Base-by-base conservation (phyloP, 352 stramenopile species). In the Phytophthora tubulina region DNA sequence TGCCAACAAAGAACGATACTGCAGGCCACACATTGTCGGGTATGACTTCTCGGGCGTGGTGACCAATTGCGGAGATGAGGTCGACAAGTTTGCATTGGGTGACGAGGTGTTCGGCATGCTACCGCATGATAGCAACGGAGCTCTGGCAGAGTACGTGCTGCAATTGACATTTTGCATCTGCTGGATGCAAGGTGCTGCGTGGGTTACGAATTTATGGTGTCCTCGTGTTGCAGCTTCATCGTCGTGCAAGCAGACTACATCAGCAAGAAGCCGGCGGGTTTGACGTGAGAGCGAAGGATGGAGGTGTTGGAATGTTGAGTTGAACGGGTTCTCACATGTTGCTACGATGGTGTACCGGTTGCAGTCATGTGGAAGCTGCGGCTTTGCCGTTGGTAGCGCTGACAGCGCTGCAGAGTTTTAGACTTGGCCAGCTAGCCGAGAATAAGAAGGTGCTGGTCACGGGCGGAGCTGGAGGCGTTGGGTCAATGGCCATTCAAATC, bases 41-140 rank as follows among this genome's bases (percentile, higher is more conserved):
- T 93, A 93, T 46, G 87, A 95, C 57, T 74, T 93, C 15, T 89
- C 84, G 9, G 87, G 87, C 13, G 79, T 92, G 32, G 79, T 95
- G 0, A 73, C 75, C 33, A 64, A 77, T 21, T 88, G 78, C 55
- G 87, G 87, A 41, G 67, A 80, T 9, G 75, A 80, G 4, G 85
- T 89, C 33, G 86, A 72, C 56, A 87, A 80, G 67, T 92, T 93
- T 59, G 56, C 60, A 53, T 45, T 79, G 33, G 86, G 84, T 27
- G 86, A 95, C 33, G 71, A 89, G 50, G 88, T 95, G 17, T 95
- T 90, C 62, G 82, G 82, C 35, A 92, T 92, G 81, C 60, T 93
- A 45, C 81, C 85, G 21, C 83, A 92, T 63, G 72, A 88, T 65
- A 73, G 62, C 67, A 90, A 85, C 51, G 88, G 88, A 49, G 64